Base-by-base conservation (phyloP, 2,329 filamentous ascomycete species). In the Aspergillus calidoustus region DNA sequence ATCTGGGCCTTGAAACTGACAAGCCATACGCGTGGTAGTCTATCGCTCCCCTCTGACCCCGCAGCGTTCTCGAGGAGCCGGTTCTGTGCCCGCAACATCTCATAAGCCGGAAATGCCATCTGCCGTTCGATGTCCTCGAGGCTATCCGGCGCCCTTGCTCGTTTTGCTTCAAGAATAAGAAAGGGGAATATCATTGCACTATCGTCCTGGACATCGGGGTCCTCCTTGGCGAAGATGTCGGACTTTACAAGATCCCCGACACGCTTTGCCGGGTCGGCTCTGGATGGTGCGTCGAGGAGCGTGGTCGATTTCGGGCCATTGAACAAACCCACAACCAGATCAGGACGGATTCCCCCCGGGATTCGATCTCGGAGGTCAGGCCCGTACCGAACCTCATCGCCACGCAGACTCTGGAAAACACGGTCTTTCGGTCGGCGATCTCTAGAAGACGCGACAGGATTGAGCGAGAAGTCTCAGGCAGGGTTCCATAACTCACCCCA, bases 21-120 rank as follows among this genome's bases (percentile, higher is more conserved):
- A 28, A 54, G 52, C 52, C 52, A 54, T 46, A 54, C 52, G 6
- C 52, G 23, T 8, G 52, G 52, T 30, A 54, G 38, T n/a, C 22
- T 23, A 15, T 54, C 8, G 19, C 23, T 46, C 4, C 4, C 23
- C 8, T n/a, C 19, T 46, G 13, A 4, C 15, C 28, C 52, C 13
- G 52, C 28, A 11, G 52, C 28, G 4, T 28, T 54, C 34, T 44
- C 38, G 38, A 54, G 52, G 11, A 54, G 38, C 2, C 52, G 9
- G 11, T 25, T 54, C 38, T 54, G 52, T 22, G 22, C n/a, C 13
- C 52, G 38, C 8, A 54, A 17, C 52, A 54, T 44, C 52, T 54
- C 52, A 17, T 47, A 54, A 5, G 38, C 52, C 22, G 52, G 52
- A 15, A 54, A 30, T 25, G 41, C 52, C 52, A 54, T 46, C 23